A percentile compares a stretch with the other conserved stretches of the same genome.
Conservation (phyloP, 2,329 filamentous ascomycete genomes). For the Calonectria hongkongensis region DNA sequence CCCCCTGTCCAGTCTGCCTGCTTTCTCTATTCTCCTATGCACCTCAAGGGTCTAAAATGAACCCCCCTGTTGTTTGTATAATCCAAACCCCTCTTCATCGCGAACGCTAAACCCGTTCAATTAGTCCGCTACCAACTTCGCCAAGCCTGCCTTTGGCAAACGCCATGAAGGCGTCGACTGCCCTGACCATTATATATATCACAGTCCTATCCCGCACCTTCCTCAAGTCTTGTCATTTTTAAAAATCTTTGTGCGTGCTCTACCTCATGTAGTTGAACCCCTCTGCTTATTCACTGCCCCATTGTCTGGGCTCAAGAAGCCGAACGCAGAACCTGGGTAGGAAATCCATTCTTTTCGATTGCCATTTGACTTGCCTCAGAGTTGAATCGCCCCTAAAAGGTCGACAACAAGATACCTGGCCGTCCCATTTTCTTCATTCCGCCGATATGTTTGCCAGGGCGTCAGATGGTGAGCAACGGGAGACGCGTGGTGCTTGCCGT, state of each 20-base stretch:
- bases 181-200: not conserved
- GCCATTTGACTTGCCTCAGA: not conserved
- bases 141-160: not conserved
- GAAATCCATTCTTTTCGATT: not conserved
- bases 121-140: not conserved
- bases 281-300: not conserved
- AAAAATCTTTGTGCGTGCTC: no score
- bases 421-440: no score
- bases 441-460: constrained; percentile 69
- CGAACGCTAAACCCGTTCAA: not conserved
- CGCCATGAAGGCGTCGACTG: not conserved
- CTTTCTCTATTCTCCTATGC: not conserved
- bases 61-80: constrained; percentile 1
- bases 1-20: not conserved
- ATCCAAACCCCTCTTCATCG: not conserved
- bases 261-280: not conserved
- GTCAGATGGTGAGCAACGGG: constrained; percentile 74
- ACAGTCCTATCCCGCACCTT: not conserved
- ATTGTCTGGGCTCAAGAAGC: not conserved
- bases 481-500: constrained; percentile 77
- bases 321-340: not conserved
- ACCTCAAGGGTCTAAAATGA: not conserved
- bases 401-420: not conserved
- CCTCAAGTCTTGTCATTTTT: constrained; percentile 5
- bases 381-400: not conserved